Conservation (phyloP, 192 early-diverging fungal genomes). For the Coemansia sp. region DNA sequence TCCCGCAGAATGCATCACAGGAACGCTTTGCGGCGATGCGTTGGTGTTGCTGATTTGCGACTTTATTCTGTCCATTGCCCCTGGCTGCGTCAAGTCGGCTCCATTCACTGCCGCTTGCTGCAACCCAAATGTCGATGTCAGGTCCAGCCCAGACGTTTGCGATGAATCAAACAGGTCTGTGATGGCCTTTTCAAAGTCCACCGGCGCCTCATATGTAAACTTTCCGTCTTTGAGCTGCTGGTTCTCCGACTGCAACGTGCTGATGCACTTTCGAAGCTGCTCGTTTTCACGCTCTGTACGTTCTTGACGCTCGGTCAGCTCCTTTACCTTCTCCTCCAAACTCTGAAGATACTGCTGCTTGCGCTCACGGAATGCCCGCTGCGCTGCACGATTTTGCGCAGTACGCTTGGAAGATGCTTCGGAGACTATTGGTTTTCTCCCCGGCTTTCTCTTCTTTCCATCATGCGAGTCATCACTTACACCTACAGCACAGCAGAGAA, state of each 20-base stretch:
- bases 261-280: constrained; percentile 33
- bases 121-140: constrained; percentile 27
- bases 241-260: constrained; percentile 45
- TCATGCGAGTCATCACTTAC: constrained; percentile 43
- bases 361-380: constrained; percentile 87
- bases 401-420: constrained; percentile 67
- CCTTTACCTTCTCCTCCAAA: constrained; percentile 70
- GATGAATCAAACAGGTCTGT: constrained; percentile 31
- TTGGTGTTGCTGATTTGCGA: not conserved
- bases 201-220: constrained; percentile 44
- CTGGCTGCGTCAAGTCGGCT: constrained; percentile 32
- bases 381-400: constrained; percentile 86
- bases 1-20: constrained; percentile 20
- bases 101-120: constrained; percentile 40
- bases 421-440: constrained; percentile 61
- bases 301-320: constrained; percentile 61
- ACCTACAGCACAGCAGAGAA: constrained; percentile 11
- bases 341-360: constrained; percentile 77
- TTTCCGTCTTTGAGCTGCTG: constrained; percentile 22
- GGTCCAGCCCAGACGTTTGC: constrained; percentile 13
- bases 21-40: constrained; percentile 35
- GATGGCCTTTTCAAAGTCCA: constrained; percentile 42
- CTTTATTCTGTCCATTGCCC: constrained; percentile 18
- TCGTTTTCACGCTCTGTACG: constrained; percentile 53
- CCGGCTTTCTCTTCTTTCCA: constrained; percentile 58